Evolutionary conservation across 2,329 filamentous ascomycete genomes (phyloP).

Genomic region (Monosporascus sp.): DNA sequence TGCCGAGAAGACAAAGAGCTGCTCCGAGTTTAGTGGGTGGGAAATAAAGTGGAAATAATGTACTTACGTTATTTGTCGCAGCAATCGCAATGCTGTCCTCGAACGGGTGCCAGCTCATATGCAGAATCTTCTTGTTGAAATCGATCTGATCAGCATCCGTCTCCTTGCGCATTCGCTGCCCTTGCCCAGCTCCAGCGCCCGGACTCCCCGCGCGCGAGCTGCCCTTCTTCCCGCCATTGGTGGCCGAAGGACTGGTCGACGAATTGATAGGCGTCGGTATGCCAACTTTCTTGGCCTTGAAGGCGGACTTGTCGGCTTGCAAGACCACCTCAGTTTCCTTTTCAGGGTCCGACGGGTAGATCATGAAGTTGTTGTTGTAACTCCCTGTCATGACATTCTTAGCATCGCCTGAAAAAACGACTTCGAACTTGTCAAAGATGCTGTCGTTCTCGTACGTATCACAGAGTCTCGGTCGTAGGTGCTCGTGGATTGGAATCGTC

Average conservation of each 20-base stretch:
- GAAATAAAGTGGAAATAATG: conserved; percentile 12
- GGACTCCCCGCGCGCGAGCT: conserved; percentile 85
- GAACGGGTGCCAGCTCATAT: conserved; percentile 99
- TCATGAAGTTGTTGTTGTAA: conserved; percentile 99
- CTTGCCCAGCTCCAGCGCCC: conserved; percentile 68
- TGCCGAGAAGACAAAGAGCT: conserved; percentile 77
- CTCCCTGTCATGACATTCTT: conserved; percentile 99
- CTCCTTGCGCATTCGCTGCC: conserved; percentile 96
- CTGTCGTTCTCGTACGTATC: conserved; percentile 99
- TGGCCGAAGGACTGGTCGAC: conserved; percentile 64
- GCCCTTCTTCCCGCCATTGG: conserved; percentile 76
- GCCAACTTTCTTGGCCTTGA: conserved; percentile 99
- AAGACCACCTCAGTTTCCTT: conserved; percentile 97
- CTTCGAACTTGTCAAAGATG: conserved; percentile 99
- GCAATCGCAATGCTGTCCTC: conserved; percentile 99
- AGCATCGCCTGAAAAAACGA: conserved; percentile 95
- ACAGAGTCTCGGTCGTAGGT: conserved; percentile 86
- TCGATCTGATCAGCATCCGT: conserved; percentile 99
- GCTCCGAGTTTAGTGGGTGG: not conserved
- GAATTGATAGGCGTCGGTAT: conserved; percentile 95
- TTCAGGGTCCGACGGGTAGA: conserved; percentile 92
- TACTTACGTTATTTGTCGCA: conserved; percentile 94
- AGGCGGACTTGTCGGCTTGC: conserved; percentile 96
- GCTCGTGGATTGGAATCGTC: conserved; percentile 98
- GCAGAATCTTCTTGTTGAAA: conserved; percentile 99